phyloP scores from a whole-genome alignment of 106 monocot genomes.

The Ottelia alismoides region DNA sequence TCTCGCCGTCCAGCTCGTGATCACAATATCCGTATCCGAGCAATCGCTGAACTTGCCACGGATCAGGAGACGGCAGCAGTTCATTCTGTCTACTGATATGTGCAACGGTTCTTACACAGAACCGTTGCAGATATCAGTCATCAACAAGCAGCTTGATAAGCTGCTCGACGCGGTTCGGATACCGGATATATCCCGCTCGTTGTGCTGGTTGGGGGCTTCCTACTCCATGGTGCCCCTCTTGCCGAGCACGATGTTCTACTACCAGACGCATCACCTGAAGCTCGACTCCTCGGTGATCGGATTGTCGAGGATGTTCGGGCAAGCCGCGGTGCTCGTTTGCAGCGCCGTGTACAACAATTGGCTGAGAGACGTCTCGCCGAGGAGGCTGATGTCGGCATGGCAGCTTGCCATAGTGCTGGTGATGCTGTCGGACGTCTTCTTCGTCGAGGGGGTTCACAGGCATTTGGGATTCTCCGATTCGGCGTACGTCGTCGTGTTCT shows the following conservation, averaged over 20 bases:
- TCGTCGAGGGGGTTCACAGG: conserved; percentile 44
- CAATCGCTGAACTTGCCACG: conserved; percentile 40
- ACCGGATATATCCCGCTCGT: conserved; percentile 41
- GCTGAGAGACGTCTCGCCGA: conserved; percentile 24
- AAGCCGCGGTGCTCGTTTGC: conserved; percentile 42
- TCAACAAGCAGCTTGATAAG: conserved; percentile 31
- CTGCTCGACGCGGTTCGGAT: conserved; percentile 18
- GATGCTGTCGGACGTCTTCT: conserved; percentile 53
- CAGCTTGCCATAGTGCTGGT: conserved; percentile 34
- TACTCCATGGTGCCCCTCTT: conserved; percentile 52
- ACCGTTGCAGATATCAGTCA: conserved; percentile 20
- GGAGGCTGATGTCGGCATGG: conserved; percentile 33
- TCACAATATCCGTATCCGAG: conserved; percentile 30
- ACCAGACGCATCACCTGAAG: conserved; percentile 61
- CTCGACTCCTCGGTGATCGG: conserved; percentile 65
- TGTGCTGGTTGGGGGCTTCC: conserved; percentile 54
- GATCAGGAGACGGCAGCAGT: too few species aligned
- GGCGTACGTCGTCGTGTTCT: conserved; percentile 47
- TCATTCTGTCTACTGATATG: too few species aligned
- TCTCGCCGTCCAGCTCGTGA: conserved; percentile 34
- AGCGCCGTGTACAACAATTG: conserved; percentile 36
- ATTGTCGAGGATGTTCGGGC: conserved; percentile 66
- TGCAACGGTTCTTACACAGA: too few species aligned
- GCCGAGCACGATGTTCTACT: conserved; percentile 75
- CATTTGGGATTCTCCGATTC: conserved; percentile 42